Evolutionary conservation across 306 rosid genomes (phyloP).

Genomic region (Cyclanthera cordifolia): DNA sequence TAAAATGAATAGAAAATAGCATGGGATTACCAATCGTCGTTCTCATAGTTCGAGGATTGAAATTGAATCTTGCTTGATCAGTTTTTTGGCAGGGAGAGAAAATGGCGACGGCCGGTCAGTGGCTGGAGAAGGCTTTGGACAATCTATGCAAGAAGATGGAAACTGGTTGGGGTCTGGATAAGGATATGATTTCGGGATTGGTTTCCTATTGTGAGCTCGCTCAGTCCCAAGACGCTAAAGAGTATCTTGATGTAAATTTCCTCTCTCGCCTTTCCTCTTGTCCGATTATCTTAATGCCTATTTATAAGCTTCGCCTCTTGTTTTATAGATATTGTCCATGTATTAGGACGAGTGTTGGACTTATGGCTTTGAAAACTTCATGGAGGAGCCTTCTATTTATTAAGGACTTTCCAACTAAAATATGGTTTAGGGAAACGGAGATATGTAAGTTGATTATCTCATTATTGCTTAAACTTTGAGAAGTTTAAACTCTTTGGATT

Average conservation of each 20-base stretch:
- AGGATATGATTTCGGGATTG: slow-evolving; percentile 73
- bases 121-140: slow-evolving; percentile 79
- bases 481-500: slow-evolving; percentile 4
- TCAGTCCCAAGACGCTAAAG: slow-evolving; percentile 77
- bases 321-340: not conserved
- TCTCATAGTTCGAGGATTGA: too few relatives aligned
- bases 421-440: not conserved
- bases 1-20: too few relatives aligned
- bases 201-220: slow-evolving; percentile 90
- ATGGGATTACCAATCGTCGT: too few relatives aligned
- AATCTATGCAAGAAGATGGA: slow-evolving; percentile 60
- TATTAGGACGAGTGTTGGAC: not conserved
- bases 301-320: not conserved
- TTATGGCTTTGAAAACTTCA: not conserved
- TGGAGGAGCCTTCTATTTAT: too few relatives aligned
- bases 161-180: slow-evolving; percentile 57
- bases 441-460: not conserved
- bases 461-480: not conserved
- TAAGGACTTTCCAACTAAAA: not conserved
- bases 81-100: too few relatives aligned
- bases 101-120: slow-evolving; percentile 60
- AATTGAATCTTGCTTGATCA: too few relatives aligned
- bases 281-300: not conserved
- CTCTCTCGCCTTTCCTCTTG: slow-evolving; percentile 2
- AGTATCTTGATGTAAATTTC: slow-evolving; percentile 63